Percentiles rank a stretch among this genome's conserved stretches.
These are phyloP conservation scores for Arachnomyces sp. DNA, from an alignment of 2,329 filamentous ascomycete genomes.

Conservation along the genomic window DNA sequence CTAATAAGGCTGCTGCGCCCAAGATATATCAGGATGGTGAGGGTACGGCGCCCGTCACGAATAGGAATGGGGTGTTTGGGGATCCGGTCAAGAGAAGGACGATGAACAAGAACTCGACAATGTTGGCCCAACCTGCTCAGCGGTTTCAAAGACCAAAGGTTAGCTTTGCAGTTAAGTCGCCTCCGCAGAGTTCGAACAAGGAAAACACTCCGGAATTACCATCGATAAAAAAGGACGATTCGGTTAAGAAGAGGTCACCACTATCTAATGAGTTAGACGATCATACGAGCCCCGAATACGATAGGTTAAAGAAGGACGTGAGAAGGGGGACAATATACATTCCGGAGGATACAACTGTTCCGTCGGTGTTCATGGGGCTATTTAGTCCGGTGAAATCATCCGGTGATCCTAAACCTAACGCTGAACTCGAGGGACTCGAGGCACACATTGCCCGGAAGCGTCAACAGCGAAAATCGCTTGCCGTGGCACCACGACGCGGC, in stretches of 20 bases:
- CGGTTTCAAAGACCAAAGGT: conserved; percentile 29
- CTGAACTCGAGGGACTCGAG: conserved; percentile 26
- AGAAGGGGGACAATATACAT: conserved; percentile 36
- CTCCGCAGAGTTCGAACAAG: conserved; percentile 9
- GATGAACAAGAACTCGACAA: conserved; percentile 21
- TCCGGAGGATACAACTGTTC: conserved; percentile 35
- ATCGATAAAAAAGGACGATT: no score
- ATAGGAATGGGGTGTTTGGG: conserved; percentile 6
- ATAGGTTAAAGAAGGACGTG: conserved; percentile 23
- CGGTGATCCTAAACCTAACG: conserved; percentile 6
- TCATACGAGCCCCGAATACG: conserved; percentile 3
- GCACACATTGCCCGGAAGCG: conserved; percentile 27
- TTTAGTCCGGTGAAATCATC: conserved; percentile 33
- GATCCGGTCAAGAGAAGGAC: conserved; percentile 14
- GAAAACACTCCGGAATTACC: neutral
- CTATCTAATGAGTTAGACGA: no score
- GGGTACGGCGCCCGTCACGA: conserved; percentile 9
- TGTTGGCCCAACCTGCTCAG: conserved; percentile 35
- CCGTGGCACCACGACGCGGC: conserved; percentile 25
- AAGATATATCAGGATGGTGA: conserved; percentile 32
- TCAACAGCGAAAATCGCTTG: conserved; percentile 18
- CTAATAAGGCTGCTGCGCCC: conserved; percentile 22
- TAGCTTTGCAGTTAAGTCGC: conserved; percentile 18
- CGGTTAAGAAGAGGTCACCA: no score
- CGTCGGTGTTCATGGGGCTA: conserved; percentile 37